phyloP scores from a whole-genome alignment of 2,329 filamentous ascomycete species.

The Aspergillus sp. region DNA sequence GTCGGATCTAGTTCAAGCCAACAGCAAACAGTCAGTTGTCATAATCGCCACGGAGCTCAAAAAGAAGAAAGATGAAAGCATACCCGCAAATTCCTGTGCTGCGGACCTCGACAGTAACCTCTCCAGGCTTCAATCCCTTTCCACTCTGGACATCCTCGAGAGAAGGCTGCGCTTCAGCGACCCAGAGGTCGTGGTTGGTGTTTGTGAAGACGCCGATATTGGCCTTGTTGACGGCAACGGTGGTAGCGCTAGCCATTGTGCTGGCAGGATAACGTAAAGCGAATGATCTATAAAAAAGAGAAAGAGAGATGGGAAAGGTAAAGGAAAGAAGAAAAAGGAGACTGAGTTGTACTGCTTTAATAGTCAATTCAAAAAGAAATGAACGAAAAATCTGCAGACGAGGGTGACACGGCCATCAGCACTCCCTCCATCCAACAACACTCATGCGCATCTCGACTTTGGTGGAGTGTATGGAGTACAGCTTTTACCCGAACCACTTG shows the following conservation, averaged over 20 bases:
- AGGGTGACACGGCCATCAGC: not conserved
- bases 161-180: slow-evolving; percentile 68
- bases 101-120: slow-evolving; percentile 83
- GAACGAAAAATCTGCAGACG: not conserved
- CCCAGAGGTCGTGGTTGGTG: slow-evolving; percentile 84
- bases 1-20: slow-evolving; percentile 58
- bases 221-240: slow-evolving; percentile 53
- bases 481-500: not conserved
- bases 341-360: slow-evolving; percentile 2
- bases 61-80: slow-evolving; percentile 15
- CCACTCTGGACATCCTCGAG: slow-evolving; percentile 66
- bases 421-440: slow-evolving; percentile 2
- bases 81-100: slow-evolving; percentile 96
- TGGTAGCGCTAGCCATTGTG: slow-evolving; percentile 24
- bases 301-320: slow-evolving; percentile 7
- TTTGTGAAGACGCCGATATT: slow-evolving; percentile 98
- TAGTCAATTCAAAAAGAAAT: not conserved
- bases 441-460: too few species aligned
- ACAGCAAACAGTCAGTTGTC: slow-evolving; percentile 5
- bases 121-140: slow-evolving; percentile 64
- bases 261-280: slow-evolving; percentile 1
- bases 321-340: slow-evolving; percentile 8
- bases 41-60: not conserved
- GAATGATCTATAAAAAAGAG: slow-evolving; percentile 1
- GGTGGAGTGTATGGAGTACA: not conserved